phyloP scores from a whole-genome alignment of 345 rosid genomes.

The Lepidium didymum region DNA sequence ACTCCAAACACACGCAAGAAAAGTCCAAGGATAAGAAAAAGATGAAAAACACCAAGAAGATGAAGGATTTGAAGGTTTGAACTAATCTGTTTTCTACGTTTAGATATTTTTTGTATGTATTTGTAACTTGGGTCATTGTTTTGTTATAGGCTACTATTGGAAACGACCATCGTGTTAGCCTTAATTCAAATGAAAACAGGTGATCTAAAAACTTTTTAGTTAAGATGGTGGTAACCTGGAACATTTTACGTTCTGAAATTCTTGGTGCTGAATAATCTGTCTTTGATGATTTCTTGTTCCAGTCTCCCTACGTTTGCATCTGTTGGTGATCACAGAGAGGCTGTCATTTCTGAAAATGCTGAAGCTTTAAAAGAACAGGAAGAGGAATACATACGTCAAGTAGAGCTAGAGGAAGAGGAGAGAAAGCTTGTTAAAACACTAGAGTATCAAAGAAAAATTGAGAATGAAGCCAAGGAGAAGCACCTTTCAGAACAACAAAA shows the following conservation, averaged over 20 bases:
- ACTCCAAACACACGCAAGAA: constrained; percentile 52
- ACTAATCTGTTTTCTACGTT: background rate
- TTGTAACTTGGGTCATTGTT: constrained; percentile 5
- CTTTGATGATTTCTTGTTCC: constrained; percentile 29
- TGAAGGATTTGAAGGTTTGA: constrained; percentile 70
- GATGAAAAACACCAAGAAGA: constrained; percentile 60
- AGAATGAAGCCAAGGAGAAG: constrained; percentile 86
- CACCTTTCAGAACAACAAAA: constrained; percentile 78
- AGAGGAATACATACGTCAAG: constrained; percentile 63
- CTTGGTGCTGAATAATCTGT: background rate
- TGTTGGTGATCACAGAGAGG: constrained; percentile 47
- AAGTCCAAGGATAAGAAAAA: constrained; percentile 80
- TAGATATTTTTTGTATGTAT: background rate
- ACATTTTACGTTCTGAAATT: background rate
- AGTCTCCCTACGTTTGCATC: constrained; percentile 56
- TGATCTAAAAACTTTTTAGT: constrained; percentile 15
- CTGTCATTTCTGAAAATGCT: constrained; percentile 35
- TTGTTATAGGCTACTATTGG: constrained; percentile 44
- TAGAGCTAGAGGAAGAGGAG: constrained; percentile 88
- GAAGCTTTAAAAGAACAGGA: constrained; percentile 55
- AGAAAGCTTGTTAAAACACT: constrained; percentile 79
- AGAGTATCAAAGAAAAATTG: constrained; percentile 81
- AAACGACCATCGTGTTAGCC: constrained; percentile 38
- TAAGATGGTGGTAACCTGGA: constrained; percentile 6
- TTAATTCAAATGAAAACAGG: constrained; percentile 47